Evolutionary conservation across 1,284 basidiomycete species (phyloP), one percentile per base, ranked within the genome.

Genomic region (Ganoderma meredithae): DNA sequence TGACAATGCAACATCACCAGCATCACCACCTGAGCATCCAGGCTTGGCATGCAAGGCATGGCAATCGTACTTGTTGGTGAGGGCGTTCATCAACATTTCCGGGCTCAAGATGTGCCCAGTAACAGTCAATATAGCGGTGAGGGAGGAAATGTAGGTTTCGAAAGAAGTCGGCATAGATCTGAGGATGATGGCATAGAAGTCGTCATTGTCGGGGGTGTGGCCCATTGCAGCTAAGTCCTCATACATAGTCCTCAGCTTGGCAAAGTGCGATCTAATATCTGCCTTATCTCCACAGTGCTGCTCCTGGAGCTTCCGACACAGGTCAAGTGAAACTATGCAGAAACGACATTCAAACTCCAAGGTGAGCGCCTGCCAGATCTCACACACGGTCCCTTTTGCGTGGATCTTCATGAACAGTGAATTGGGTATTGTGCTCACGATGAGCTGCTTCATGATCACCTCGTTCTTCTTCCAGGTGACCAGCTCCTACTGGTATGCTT

Each of bases 171-270:
- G 72, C 49, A 76, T 68, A 6, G 73, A 74, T 63, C 65, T 22
- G 49, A 52, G 49, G 49, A 52, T 52, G 49, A 52, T 52, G 49
- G 49, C 49, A 5, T 49, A 52, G 22, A 52, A 27, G 25, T 52
- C 25, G 49, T 27, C 47, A n/a, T 22, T n/a, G n/a, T 22, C 44
- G n/a, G 44, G 47, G 47, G 47, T 49, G n/a, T 49, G 47, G 5
- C 73, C 72, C 71, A 76, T 73, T 0, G 72, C 68, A 0, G 72
- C 65, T 0, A 77, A 69, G 12, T 76, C 62, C 22, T 76, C 73
- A 2, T 59, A 60, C 65, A 77, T 63, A 13, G 55, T 62, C 13
- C 39, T 13, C 31, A 77, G 41, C 15, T 65, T 70, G 0, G 65
- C 63, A 19, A 77, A 70, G 53, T 77, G 75, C 0, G 40, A 25